These are phyloP conservation scores for Macroventuria anomochaeta DNA, from an alignment of 2,329 filamentous ascomycete species.

Conservation along the genomic window DNA sequence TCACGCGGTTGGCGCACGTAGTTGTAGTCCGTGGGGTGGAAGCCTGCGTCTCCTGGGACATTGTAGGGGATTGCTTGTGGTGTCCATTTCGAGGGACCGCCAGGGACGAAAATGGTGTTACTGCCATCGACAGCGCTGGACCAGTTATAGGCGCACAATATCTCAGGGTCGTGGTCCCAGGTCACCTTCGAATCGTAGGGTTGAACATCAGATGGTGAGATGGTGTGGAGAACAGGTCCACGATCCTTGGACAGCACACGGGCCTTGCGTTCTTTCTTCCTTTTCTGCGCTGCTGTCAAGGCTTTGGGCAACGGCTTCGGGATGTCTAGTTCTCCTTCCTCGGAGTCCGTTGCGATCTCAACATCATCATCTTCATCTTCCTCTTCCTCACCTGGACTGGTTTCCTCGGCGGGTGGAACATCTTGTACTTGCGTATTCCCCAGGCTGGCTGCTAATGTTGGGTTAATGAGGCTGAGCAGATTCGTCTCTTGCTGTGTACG, in stretches of 20 bases:
- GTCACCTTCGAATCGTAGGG: conserved; percentile 21
- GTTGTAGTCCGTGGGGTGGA: conserved; percentile 36
- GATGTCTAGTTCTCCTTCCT: conserved; percentile 12
- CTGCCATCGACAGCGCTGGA: conserved; percentile 24
- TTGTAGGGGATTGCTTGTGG: conserved; percentile 25
- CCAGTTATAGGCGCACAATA: conserved; percentile 43
- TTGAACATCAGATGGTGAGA: conserved; percentile 18
- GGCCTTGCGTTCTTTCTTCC: conserved; percentile 23
- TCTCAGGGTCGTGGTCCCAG: conserved; percentile 37
- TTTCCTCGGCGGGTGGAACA: neutral
- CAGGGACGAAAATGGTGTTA: conserved; percentile 41
- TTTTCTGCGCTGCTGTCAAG: conserved; percentile 23
- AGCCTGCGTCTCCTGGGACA: conserved; percentile 30
- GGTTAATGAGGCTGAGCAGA: conserved; percentile 16
- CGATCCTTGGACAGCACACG: conserved; percentile 22
- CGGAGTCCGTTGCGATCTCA: conserved; percentile 15
- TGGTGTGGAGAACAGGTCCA: conserved; percentile 25
- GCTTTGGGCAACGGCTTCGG: conserved; percentile 9
- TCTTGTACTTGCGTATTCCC: neutral
- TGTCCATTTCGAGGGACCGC: conserved; percentile 34
- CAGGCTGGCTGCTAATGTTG: conserved; percentile 5
- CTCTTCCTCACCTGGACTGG: neutral
- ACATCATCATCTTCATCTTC: conserved; percentile 6
- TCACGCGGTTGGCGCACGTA: conserved; percentile 33
- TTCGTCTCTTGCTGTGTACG: conserved; percentile 16